phyloP scores from a whole-genome alignment of 345 rosid genomes.

The Linum tenue region DNA sequence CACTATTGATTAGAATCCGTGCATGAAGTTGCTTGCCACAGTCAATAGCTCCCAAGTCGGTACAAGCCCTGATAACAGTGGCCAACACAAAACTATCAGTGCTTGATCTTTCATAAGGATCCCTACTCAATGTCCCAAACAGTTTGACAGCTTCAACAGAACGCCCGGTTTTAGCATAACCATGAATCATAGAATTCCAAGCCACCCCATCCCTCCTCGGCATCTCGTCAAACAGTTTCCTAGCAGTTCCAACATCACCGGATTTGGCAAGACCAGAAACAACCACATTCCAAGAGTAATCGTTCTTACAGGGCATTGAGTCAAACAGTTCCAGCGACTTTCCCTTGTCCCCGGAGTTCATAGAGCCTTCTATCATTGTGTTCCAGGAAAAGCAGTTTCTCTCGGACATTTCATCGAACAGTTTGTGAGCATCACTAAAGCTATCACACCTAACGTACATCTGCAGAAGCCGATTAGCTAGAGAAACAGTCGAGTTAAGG shows the following conservation, averaged over 20 bases:
- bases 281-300: conserved; percentile 63
- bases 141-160: conserved; percentile 45
- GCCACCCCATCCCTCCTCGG: conserved; percentile 48
- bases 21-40: conserved; percentile 74
- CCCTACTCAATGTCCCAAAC: conserved; percentile 37
- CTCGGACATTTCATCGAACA: conserved; percentile 65
- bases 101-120: conserved; percentile 22
- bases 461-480: conserved; percentile 51
- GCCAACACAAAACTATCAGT: conserved; percentile 49
- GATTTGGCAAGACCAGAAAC: conserved; percentile 55
- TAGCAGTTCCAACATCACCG: conserved; percentile 42
- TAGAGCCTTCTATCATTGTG: conserved; percentile 54
- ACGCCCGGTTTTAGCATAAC: conserved; percentile 34
- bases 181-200: conserved; percentile 57
- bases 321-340: conserved; percentile 38
- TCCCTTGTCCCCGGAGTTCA: conserved; percentile 36
- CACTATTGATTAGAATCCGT: conserved; percentile 32
- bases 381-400: conserved; percentile 69
- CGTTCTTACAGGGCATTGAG: conserved; percentile 44
- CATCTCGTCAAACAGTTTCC: conserved; percentile 51
- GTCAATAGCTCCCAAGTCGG: conserved; percentile 42
- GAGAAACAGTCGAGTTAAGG: conserved; percentile 28
- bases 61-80: conserved; percentile 52
- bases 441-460: conserved; percentile 33
- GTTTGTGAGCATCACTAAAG: conserved; percentile 28